Evolutionary conservation across 768 basidiomycete species (phyloP).

Genomic region (Panaeolus papilionaceus): DNA sequence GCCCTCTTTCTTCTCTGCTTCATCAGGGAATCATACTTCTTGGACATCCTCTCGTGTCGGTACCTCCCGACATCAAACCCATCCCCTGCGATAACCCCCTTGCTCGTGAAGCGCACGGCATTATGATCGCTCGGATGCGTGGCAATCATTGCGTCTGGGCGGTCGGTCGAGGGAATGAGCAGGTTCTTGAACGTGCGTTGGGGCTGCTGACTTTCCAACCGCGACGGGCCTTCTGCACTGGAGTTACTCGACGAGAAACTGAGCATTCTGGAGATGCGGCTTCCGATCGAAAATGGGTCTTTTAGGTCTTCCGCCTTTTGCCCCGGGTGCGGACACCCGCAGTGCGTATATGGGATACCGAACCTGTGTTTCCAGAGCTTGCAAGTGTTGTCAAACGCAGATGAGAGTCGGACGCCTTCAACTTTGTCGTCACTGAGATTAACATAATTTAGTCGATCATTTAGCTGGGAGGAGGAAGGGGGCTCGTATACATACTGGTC

Average conservation of each 20-base stretch:
- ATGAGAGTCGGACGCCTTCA: conserved; percentile 27
- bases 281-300: background rate
- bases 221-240: too few species aligned
- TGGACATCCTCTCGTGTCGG: background rate
- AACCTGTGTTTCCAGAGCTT: conserved; percentile 30
- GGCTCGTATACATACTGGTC: conserved; percentile 52
- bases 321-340: conserved; percentile 16
- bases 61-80: background rate
- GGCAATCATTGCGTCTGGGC: conserved; percentile 41
- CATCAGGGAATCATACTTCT: background rate
- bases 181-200: background rate
- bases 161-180: conserved; percentile 34
- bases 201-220: too few species aligned
- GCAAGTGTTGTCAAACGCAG: conserved; percentile 31
- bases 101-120: conserved; percentile 37
- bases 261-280: conserved; percentile 22
- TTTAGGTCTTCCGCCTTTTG: conserved; percentile 25
- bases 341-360: conserved; percentile 20
- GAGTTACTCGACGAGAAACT: conserved; percentile 42
- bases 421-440: conserved; percentile 42
- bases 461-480: too few species aligned
- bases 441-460: too few species aligned
- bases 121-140: conserved; percentile 65
- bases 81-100: background rate
- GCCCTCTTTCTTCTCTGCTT: background rate